phyloP scores from a whole-genome alignment of 1,284 basidiomycete genomes.

The Leucoagaricus sp. region DNA sequence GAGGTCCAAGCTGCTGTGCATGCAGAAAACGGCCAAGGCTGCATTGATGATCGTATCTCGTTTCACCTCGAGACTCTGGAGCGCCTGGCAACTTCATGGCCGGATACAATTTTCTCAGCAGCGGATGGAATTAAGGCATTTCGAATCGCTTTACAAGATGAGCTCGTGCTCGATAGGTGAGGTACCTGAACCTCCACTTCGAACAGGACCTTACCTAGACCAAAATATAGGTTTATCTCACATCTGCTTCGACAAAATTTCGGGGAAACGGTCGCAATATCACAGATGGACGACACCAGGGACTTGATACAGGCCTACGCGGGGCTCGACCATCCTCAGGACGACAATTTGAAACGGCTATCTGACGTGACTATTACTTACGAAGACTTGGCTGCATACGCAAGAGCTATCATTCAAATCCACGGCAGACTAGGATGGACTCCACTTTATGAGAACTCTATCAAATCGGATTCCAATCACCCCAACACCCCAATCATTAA shows the following conservation, averaged over 20 bases:
- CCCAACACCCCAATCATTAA: not conserved
- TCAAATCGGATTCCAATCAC: not conserved
- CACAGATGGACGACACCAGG: not conserved
- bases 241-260: not conserved
- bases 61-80: not conserved
- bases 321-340: not conserved
- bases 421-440: not conserved
- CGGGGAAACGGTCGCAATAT: not conserved
- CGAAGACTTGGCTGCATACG: slow-evolving; percentile 2
- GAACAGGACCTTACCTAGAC: not conserved
- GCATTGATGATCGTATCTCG: not conserved
- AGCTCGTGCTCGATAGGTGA: not conserved
- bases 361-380: not conserved
- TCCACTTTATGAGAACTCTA: no score
- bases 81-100: not conserved
- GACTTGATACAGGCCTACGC: not conserved
- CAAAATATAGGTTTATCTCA: not conserved
- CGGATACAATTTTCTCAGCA: not conserved
- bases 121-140: not conserved
- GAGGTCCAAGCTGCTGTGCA: not conserved
- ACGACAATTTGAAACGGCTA: not conserved
- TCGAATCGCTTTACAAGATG: not conserved
- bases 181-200: not conserved
- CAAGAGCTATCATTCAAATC: not conserved
- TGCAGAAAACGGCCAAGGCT: not conserved